phyloP scores from a whole-genome alignment of 2,329 filamentous ascomycete genomes.

The Microthyrium microscopicum region DNA sequence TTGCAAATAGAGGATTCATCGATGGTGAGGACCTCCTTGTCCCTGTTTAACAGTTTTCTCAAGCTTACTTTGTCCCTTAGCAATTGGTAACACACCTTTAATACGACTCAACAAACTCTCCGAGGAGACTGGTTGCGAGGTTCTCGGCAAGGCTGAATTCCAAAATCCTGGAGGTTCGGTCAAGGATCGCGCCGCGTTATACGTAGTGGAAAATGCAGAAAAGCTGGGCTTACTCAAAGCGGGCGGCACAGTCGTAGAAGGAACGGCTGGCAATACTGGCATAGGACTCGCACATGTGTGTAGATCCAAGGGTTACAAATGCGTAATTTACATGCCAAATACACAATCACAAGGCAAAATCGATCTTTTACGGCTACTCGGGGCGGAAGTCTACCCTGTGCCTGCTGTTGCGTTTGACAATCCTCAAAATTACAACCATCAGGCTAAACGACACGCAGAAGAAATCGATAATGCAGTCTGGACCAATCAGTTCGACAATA shows the following conservation, averaged over 20 bases:
- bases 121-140: slow-evolving; percentile 77
- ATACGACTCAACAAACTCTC: slow-evolving; percentile 82
- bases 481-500: slow-evolving; percentile 99
- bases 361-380: slow-evolving; percentile 75
- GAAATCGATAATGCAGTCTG: slow-evolving; percentile 75
- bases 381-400: slow-evolving; percentile 89
- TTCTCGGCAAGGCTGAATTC: slow-evolving; percentile 95
- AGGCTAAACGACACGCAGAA: slow-evolving; percentile 81
- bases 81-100: slow-evolving; percentile 92
- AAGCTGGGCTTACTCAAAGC: slow-evolving; percentile 65
- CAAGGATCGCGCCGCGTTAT: slow-evolving; percentile 91
- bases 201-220: slow-evolving; percentile 86
- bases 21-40: slow-evolving; percentile 44
- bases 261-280: slow-evolving; percentile 93
- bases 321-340: slow-evolving; percentile 99
- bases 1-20: slow-evolving; percentile 56
- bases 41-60: slow-evolving; percentile 3
- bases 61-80: slow-evolving; percentile 29
- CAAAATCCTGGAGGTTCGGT: slow-evolving; percentile 94
- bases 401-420: slow-evolving; percentile 92
- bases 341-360: slow-evolving; percentile 97
- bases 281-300: slow-evolving; percentile 97
- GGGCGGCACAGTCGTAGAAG: slow-evolving; percentile 90
- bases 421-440: slow-evolving; percentile 95
- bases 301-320: slow-evolving; percentile 74